phyloP scores from a whole-genome alignment of 2,329 filamentous ascomycete genomes.

The Stylonectria norvegica region DNA sequence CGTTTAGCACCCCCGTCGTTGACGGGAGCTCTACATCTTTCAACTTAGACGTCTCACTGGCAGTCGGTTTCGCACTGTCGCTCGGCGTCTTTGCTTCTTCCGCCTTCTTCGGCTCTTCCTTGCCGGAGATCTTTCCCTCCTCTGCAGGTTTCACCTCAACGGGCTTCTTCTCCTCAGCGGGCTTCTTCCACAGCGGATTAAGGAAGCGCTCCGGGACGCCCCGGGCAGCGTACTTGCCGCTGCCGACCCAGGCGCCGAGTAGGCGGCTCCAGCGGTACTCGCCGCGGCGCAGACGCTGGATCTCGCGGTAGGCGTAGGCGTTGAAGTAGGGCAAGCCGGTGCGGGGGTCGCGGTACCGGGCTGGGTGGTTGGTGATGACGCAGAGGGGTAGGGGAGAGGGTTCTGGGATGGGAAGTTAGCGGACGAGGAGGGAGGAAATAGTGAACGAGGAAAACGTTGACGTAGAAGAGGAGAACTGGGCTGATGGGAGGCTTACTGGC shows the following conservation, averaged over 20 bases:
- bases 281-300: constrained; percentile 68
- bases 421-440: not conserved
- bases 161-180: constrained; percentile 21
- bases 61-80: constrained; percentile 6
- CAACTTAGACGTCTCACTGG: constrained; percentile 11
- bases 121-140: constrained; percentile 12
- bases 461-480: no score
- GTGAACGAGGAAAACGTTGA: not conserved
- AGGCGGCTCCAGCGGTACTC: constrained; percentile 80
- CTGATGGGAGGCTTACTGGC: constrained; percentile 45
- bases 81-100: constrained; percentile 16
- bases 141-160: constrained; percentile 8
- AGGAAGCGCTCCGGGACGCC: constrained; percentile 80
- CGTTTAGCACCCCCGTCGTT: no score
- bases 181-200: constrained; percentile 34
- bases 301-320: constrained; percentile 74
- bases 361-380: constrained; percentile 77
- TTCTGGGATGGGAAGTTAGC: constrained; percentile 35
- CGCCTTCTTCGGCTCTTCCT: constrained; percentile 13
- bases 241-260: constrained; percentile 80
- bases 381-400: constrained; percentile 58
- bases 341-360: constrained; percentile 78
- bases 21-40: no score
- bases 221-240: constrained; percentile 57
- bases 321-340: constrained; percentile 83